A percentile compares a stretch with the other conserved stretches of the same genome.
Conservation (phyloP, 805 yeast genomes). For the Saccharomycopsis sp. region DNA sequence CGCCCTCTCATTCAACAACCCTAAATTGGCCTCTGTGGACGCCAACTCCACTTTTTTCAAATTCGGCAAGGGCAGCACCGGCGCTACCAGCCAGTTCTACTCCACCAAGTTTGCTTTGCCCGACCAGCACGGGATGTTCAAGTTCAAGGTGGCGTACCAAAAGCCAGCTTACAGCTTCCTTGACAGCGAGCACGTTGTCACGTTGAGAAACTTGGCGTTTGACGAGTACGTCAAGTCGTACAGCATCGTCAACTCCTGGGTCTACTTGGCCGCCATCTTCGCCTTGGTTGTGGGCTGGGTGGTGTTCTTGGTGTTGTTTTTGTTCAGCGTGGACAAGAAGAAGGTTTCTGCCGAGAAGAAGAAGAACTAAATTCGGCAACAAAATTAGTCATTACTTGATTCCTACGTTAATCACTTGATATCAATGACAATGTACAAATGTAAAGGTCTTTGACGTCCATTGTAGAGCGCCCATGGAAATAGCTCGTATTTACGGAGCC, state of each 20-base stretch:
- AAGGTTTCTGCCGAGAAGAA: slow-evolving; percentile 11
- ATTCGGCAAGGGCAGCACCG: not conserved
- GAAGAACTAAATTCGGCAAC: slow-evolving; percentile 11
- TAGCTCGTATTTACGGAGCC: too few relatives aligned
- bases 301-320: slow-evolving; percentile 57
- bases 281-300: slow-evolving; percentile 73
- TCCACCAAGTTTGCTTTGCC: slow-evolving; percentile 57
- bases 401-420: too few relatives aligned
- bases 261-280: slow-evolving; percentile 64
- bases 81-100: slow-evolving; percentile 11
- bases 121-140: slow-evolving; percentile 95
- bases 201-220: slow-evolving; percentile 90
- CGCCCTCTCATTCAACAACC: slow-evolving; percentile 13
- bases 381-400: too few relatives aligned
- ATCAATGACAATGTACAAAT: too few relatives aligned
- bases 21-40: slow-evolving; percentile 1
- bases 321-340: slow-evolving; percentile 11
- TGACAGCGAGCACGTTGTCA: slow-evolving; percentile 55
- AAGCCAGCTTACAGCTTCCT: slow-evolving; percentile 69
- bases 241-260: slow-evolving; percentile 91
- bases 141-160: slow-evolving; percentile 69
- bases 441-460: too few relatives aligned
- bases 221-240: slow-evolving; percentile 91
- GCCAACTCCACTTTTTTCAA: slow-evolving; percentile 14
- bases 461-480: too few relatives aligned